These are phyloP conservation scores for Yarrowia sp. DNA, from an alignment of 805 yeast genomes.

Conservation along the genomic window DNA sequence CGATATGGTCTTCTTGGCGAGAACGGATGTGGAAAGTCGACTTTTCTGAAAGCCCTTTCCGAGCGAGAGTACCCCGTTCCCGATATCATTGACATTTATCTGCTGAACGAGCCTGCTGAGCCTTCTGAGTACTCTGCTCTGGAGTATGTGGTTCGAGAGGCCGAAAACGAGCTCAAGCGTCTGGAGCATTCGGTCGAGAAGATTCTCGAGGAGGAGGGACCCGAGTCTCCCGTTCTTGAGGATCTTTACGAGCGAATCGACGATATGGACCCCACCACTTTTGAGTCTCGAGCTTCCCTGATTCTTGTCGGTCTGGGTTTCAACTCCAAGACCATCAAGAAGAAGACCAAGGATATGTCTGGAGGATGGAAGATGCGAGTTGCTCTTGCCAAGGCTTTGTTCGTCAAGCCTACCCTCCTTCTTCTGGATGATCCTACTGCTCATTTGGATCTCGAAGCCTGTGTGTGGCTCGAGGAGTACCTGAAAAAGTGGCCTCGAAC, in stretches of 20 bases:
- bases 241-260: conserved; percentile 93
- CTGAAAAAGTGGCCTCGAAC: conserved; percentile 91
- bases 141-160: conserved; percentile 96
- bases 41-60: conserved; percentile 88
- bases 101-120: conserved; percentile 96
- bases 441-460: conserved; percentile 97
- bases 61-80: conserved; percentile 97
- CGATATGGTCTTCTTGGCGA: conserved; percentile 97
- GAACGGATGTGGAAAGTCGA: conserved; percentile 98
- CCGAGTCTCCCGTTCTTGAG: conserved; percentile 83
- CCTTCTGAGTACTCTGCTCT: conserved; percentile 89
- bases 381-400: conserved; percentile 94
- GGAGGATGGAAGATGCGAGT: conserved; percentile 99
- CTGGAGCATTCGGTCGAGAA: conserved; percentile 90
- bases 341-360: conserved; percentile 97
- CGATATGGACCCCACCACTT: conserved; percentile 91
- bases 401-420: conserved; percentile 94
- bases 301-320: conserved; percentile 97
- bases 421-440: conserved; percentile 98
- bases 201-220: conserved; percentile 85
- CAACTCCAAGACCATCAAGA: conserved; percentile 78
- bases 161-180: conserved; percentile 86
- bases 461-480: conserved; percentile 99
- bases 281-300: conserved; percentile 93
- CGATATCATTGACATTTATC: conserved; percentile 82